A percentile compares a stretch with the other conserved stretches of the same genome.
Evolutionary conservation across 106 monocot species (phyloP).

Genomic region (Chionographis japonica): DNA sequence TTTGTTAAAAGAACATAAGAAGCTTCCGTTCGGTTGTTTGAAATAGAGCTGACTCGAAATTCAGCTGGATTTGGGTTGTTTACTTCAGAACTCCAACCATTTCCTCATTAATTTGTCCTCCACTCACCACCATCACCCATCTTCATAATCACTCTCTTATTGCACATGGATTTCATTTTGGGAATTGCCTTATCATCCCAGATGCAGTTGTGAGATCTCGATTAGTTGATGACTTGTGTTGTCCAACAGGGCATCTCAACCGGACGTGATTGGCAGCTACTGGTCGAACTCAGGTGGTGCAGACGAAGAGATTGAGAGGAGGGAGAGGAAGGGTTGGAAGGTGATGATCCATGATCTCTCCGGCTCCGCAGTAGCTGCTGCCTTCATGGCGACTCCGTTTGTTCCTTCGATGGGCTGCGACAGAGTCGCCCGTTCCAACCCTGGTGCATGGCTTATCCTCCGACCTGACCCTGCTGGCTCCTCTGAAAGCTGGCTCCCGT

Average conservation of each 20-base stretch:
- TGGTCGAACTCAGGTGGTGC: conserved; percentile 26
- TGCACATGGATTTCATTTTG: too few species aligned
- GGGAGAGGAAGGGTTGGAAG: conserved; percentile 85
- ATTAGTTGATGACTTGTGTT: background rate
- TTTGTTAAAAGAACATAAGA: too few species aligned
- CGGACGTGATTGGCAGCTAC: conserved; percentile 27
- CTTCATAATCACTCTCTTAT: too few species aligned
- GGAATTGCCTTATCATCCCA: too few species aligned
- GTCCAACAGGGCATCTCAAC: conserved; percentile 38
- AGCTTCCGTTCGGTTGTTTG: too few species aligned
- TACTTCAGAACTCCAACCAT: too few species aligned
- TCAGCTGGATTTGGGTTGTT: too few species aligned
- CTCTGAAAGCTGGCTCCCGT: conserved; percentile 59
- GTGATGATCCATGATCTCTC: conserved; percentile 78
- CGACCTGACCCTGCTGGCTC: conserved; percentile 33
- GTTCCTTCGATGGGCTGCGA: conserved; percentile 65
- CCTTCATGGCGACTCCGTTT: conserved; percentile 87
- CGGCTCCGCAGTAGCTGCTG: conserved; percentile 76
- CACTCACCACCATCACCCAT: too few species aligned
- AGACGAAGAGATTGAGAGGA: conserved; percentile 27
- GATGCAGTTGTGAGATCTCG: too few species aligned
- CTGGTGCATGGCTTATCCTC: conserved; percentile 82
- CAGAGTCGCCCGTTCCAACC: conserved; percentile 74
- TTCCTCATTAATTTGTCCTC: too few species aligned
- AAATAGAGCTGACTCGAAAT: too few species aligned